These are phyloP conservation scores for Fusarium sp. DNA, from an alignment of 2,329 filamentous ascomycete species.

Conservation along the genomic window DNA sequence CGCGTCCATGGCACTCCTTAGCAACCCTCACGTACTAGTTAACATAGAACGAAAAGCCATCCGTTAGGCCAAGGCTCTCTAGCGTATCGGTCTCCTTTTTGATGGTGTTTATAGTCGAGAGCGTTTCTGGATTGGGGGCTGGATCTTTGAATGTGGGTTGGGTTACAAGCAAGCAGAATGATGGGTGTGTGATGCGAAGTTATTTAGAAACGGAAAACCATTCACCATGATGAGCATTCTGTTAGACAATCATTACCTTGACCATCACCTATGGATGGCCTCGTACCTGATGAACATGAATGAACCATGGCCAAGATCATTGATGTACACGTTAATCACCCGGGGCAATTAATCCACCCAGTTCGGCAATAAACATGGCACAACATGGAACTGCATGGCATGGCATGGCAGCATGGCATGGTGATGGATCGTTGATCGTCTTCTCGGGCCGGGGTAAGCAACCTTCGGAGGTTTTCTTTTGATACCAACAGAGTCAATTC, in stretches of 20 bases:
- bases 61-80: conserved; percentile 20
- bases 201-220: background rate
- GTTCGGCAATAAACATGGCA: conserved; percentile 7
- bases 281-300: conserved; percentile 29
- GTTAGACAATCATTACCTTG: conserved; percentile 11
- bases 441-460: conserved; percentile 18
- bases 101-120: conserved; percentile 18
- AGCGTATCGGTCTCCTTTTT: conserved; percentile 4
- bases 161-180: conserved; percentile 28
- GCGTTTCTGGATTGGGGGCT: conserved; percentile 9
- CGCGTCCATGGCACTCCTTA: conserved; percentile 2
- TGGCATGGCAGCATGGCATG: conserved; percentile 8
- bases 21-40: conserved; percentile 6
- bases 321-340: conserved; percentile 16
- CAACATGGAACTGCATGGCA: background rate
- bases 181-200: conserved; percentile 35
- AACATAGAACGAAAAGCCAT: conserved; percentile 5
- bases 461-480: conserved; percentile 35
- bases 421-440: conserved; percentile 28
- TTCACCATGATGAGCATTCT: background rate
- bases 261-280: conserved; percentile 2
- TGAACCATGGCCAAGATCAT: background rate
- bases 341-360: conserved; percentile 20
- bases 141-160: background rate
- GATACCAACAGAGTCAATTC: background rate